A percentile compares a stretch with the other conserved stretches of the same genome.
These are phyloP conservation scores for Plasmopara muralis DNA, from an alignment of 352 stramenopile genomes.

Conservation along the genomic window DNA sequence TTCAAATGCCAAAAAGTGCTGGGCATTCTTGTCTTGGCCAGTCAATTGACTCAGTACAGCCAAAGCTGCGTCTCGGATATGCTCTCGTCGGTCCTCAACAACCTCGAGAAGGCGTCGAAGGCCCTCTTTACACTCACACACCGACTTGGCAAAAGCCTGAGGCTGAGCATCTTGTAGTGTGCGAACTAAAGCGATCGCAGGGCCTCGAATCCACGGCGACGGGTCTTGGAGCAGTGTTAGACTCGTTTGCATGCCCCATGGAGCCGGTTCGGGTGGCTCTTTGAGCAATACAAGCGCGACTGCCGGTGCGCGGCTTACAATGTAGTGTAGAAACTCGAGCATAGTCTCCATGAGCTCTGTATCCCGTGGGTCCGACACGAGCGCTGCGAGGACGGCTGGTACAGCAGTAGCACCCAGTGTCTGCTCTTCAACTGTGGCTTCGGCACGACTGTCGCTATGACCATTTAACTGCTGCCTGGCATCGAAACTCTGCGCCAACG, in stretches of 20 bases:
- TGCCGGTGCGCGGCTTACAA: slow-evolving; percentile 34
- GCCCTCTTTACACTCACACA: slow-evolving; percentile 63
- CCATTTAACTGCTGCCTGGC: not conserved
- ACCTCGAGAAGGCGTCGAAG: slow-evolving; percentile 64
- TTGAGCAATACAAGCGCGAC: slow-evolving; percentile 38
- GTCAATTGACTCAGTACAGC: slow-evolving; percentile 65
- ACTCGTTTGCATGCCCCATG: slow-evolving; percentile 54
- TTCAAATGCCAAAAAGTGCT: slow-evolving; percentile 80
- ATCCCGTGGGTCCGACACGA: slow-evolving; percentile 69
- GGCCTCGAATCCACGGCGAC: slow-evolving; percentile 74
- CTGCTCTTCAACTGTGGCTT: slow-evolving; percentile 28
- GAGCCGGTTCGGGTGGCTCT: slow-evolving; percentile 9
- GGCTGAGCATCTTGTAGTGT: slow-evolving; percentile 49
- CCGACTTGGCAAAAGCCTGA: slow-evolving; percentile 33
- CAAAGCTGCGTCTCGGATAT: slow-evolving; percentile 72
- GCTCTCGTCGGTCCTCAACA: slow-evolving; percentile 69
- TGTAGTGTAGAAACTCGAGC: slow-evolving; percentile 59
- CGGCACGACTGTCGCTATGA: slow-evolving; percentile 4
- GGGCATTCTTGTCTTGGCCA: slow-evolving; percentile 55
- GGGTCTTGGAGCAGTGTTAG: slow-evolving; percentile 67
- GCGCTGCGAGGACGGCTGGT: slow-evolving; percentile 46
- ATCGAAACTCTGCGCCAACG: slow-evolving; percentile 26
- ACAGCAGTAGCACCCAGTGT: slow-evolving; percentile 36
- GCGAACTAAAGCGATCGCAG: slow-evolving; percentile 54
- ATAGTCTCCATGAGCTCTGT: slow-evolving; percentile 83